Percentiles rank a stretch among this genome's conserved stretches.
Conservation (phyloP, 306 rosid species). For the Prunus mira region DNA sequence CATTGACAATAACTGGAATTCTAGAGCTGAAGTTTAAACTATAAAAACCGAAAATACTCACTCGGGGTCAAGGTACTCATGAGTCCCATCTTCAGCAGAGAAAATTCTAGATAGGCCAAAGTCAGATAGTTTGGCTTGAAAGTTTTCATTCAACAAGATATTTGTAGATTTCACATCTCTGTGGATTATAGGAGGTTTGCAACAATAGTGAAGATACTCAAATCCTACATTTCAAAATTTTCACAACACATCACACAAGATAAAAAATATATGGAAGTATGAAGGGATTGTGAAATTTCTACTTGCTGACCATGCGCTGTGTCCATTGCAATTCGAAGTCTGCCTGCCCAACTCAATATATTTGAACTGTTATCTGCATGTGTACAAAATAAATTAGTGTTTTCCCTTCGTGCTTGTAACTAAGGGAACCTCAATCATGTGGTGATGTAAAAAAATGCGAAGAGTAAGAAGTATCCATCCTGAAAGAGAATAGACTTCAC, state of each 20-base stretch:
- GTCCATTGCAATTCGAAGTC: conserved; percentile 56
- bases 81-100: conserved; percentile 37
- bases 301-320: conserved; percentile 49
- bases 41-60: conserved; percentile 18
- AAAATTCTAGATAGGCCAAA: conserved; percentile 60
- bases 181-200: conserved; percentile 59
- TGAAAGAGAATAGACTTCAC: not conserved
- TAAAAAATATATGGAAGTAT: not conserved
- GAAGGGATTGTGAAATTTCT: not conserved
- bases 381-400: not conserved
- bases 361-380: conserved; percentile 30
- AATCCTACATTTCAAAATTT: conserved; percentile 30
- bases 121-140: conserved; percentile 54
- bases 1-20: not conserved
- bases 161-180: conserved; percentile 64
- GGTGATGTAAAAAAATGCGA: not conserved
- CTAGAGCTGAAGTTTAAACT: not conserved
- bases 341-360: conserved; percentile 49
- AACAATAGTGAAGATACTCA: conserved; percentile 57
- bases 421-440: not conserved
- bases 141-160: conserved; percentile 46
- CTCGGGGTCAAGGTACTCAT: conserved; percentile 24
- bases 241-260: not conserved
- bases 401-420: no score
- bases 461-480: not conserved